Percentiles rank a stretch among this genome's conserved stretches.
phyloP scores from a whole-genome alignment of 257 asterid species.

The Plantago major region DNA sequence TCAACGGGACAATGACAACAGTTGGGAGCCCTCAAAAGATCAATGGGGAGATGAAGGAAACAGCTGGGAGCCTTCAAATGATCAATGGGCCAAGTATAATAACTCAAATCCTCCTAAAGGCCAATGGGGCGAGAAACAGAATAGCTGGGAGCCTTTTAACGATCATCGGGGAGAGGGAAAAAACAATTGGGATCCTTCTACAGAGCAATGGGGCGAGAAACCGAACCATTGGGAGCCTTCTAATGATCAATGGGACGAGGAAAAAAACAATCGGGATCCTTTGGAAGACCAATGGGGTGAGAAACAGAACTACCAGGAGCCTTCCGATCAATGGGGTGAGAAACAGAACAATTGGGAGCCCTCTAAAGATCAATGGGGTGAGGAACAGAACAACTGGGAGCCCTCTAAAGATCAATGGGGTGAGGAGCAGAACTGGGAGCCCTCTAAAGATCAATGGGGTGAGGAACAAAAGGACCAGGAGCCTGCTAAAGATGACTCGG shows the following conservation, averaged over 20 bases:
- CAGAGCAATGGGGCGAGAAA: slow-evolving; percentile 12
- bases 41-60: slow-evolving; percentile 28
- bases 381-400: neutral
- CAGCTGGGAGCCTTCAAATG: slow-evolving; percentile 22
- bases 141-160: slow-evolving; percentile 20
- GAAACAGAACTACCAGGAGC: slow-evolving; percentile 1
- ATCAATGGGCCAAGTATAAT: slow-evolving; percentile 17
- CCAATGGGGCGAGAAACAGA: slow-evolving; percentile 26
- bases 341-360: neutral
- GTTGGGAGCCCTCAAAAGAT: slow-evolving; percentile 19
- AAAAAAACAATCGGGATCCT: neutral
- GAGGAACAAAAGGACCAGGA: neutral
- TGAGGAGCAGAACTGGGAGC: neutral
- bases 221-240: slow-evolving; percentile 1
- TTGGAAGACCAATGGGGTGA: slow-evolving; percentile 4
- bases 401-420: neutral
- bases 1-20: slow-evolving; percentile 10
- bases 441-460: too few relatives aligned
- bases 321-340: neutral
- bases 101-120: slow-evolving; percentile 16
- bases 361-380: neutral
- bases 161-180: slow-evolving; percentile 16
- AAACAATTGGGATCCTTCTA: slow-evolving; percentile 17
- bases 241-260: slow-evolving; percentile 9
- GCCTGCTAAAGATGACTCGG: too few relatives aligned